Base-by-base conservation (phyloP, 2,329 filamentous ascomycete species). In the Proliferodiscus dingleyae region DNA sequence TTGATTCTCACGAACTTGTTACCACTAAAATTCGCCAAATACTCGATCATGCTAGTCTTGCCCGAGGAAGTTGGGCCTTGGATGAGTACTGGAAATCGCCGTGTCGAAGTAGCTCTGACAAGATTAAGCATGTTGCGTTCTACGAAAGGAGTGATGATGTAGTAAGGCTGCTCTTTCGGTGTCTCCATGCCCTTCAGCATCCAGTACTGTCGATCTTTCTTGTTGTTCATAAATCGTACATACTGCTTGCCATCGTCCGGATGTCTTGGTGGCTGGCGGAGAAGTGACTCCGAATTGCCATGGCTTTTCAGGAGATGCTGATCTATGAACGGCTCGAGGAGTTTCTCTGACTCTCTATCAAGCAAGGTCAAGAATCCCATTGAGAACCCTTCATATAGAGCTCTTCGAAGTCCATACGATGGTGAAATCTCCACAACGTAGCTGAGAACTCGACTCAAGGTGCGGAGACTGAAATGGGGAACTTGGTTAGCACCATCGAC, bases 21-120 rank as follows among this genome's bases (percentile, higher is more conserved):
- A 3, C 94, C 93, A 23, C 89, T 97, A 45, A 87, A 85, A 61
- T 95, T 93, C n/a, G 94, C 91, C 29, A 99, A 76, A 63, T 95
- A 96, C 66, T 97, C 91, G 33, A 98, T 95, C 93, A 99, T 98
- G 66, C 91, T 97, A 0, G 93, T 99, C 68, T 99, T 99, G 53
- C 93, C 93, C 10, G 91, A 87, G 4, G 94, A 98, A 0, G 93
- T 99, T 10, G 94, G 93, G 3, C 93, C 93, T 66, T 99, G 93
- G 16, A 99, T 86, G 8, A 99, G 74, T 39, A 99, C 88, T 1
- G 93, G 94, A 64, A 95, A 98, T 39, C 87, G 81, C 28, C 89
- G 74, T 4, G 91, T 98, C 0, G 91, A 97, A 13, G 89, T 89
- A 3, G 93, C 94, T 60, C 94, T 80, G 9, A 97, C 91, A 22